These are phyloP conservation scores for Hortiboletus flavorubellus DNA, from an alignment of 768 basidiomycete genomes.

Conservation along the genomic window DNA sequence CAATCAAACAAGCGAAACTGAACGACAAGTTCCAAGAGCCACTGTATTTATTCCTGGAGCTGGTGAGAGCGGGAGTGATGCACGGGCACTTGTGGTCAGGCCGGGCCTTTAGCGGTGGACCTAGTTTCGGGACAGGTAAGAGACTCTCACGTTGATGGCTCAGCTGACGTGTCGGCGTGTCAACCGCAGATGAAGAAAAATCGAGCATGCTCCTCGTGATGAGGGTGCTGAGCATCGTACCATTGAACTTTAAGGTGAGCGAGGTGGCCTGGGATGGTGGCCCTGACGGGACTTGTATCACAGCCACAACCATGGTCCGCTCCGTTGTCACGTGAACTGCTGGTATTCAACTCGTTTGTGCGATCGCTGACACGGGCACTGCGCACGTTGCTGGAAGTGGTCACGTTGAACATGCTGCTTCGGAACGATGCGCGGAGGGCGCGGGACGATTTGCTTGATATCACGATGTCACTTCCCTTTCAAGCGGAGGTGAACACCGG, in stretches of 20 bases:
- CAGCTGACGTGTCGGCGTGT: constrained; percentile 18
- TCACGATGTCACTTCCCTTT: constrained; percentile 90
- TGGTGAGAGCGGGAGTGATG: constrained; percentile 95
- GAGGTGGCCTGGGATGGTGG: not conserved
- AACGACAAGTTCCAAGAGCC: constrained; percentile 99
- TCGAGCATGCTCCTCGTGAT: constrained; percentile 93
- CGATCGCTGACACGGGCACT: constrained; percentile 87
- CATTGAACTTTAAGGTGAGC: constrained; percentile 87
- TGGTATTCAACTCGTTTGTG: constrained; percentile 98
- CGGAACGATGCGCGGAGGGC: constrained; percentile 82
- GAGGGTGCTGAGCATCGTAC: constrained; percentile 94
- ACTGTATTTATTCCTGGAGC: constrained; percentile 90
- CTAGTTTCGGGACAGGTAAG: constrained; percentile 86
- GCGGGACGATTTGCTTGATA: constrained; percentile 89
- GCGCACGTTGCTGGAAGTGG: constrained; percentile 86
- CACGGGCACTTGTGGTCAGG: constrained; percentile 91
- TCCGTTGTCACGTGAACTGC: constrained; percentile 90
- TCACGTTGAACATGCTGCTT: constrained; percentile 89
- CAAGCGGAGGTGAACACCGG: constrained; percentile 97
- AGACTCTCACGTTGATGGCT: constrained; percentile 35
- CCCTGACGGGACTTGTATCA: constrained; percentile 12
- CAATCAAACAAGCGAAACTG: constrained; percentile 71
- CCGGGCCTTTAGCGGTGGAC: constrained; percentile 88
- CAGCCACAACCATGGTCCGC: constrained; percentile 93
- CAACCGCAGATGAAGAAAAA: constrained; percentile 80